Percentiles rank a stretch among this genome's conserved stretches.
These are phyloP conservation scores for Rasamsonia emersonii DNA, from an alignment of 2,329 filamentous ascomycete species.

Conservation along the genomic window DNA sequence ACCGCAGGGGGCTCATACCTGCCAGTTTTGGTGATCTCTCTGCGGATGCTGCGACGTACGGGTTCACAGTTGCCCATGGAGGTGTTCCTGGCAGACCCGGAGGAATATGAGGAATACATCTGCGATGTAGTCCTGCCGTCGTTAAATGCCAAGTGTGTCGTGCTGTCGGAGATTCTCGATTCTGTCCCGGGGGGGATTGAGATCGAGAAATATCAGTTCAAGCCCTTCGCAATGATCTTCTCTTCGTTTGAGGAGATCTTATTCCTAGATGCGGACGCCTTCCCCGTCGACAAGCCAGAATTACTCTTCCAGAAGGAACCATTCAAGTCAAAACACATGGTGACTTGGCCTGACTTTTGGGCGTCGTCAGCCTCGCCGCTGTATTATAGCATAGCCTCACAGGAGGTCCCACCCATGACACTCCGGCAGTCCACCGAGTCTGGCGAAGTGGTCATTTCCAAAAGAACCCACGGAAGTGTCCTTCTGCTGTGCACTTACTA, in stretches of 20 bases:
- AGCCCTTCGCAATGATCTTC: slow-evolving; percentile 41
- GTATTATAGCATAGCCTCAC: slow-evolving; percentile 31
- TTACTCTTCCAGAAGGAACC: slow-evolving; percentile 33
- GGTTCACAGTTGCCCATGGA: slow-evolving; percentile 38
- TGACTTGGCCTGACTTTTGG: slow-evolving; percentile 44
- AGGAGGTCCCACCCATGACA: slow-evolving; percentile 15
- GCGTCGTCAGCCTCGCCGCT: slow-evolving; percentile 27
- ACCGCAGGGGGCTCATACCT: slow-evolving; percentile 37
- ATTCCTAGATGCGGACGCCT: slow-evolving; percentile 42
- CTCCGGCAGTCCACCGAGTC: slow-evolving; percentile 32
- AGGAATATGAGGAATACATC: slow-evolving; percentile 34
- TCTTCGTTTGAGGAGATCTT: slow-evolving; percentile 43
- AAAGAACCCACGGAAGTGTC: slow-evolving; percentile 31
- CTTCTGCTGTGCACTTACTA: slow-evolving; percentile 43
- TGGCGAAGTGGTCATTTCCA: slow-evolving; percentile 39
- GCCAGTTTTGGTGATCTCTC: slow-evolving; percentile 35
- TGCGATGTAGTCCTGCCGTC: slow-evolving; percentile 37
- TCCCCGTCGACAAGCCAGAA: slow-evolving; percentile 36
- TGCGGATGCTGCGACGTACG: slow-evolving; percentile 38
- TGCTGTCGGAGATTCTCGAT: slow-evolving; percentile 36
- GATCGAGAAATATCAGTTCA: slow-evolving; percentile 40
- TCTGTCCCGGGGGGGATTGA: slow-evolving; percentile 18
- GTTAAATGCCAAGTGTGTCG: slow-evolving; percentile 35
- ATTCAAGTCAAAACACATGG: slow-evolving; percentile 33
- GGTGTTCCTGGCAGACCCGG: slow-evolving; percentile 34